Base-by-base conservation (phyloP, 352 stramenopile species). In the Lagenidium giganteum region DNA sequence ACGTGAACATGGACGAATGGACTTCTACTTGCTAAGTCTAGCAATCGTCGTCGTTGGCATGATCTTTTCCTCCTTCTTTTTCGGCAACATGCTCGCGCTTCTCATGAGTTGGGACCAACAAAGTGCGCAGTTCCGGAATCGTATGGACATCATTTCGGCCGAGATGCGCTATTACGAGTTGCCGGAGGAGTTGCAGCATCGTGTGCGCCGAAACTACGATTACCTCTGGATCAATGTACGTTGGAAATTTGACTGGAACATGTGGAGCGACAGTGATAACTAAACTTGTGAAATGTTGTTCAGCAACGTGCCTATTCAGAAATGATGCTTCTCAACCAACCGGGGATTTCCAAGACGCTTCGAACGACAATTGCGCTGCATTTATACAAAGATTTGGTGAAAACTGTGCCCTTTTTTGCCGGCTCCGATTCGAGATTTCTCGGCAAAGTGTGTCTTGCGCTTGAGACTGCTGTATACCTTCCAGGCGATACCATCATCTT, bases 221-320 rank as follows among this genome's bases (percentile, higher is more conserved):
- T 85, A 85, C 56, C 63, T 85, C 22, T 85, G 72, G 72, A 78
- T 85, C 42, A 85, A 85, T 25, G 67, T 80, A 60, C n/a, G 64
- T 63, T 11, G n/a, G n/a, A n/a, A n/a, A n/a, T n/a, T n/a, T n/a
- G n/a, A n/a, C n/a, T n/a, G n/a, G n/a, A n/a, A n/a, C n/a, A n/a
- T n/a, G n/a, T n/a, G n/a, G n/a, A n/a, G n/a, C n/a, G n/a, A n/a
- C n/a, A n/a, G n/a, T n/a, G n/a, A n/a, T n/a, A n/a, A n/a, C n/a
- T n/a, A n/a, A n/a, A n/a, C n/a, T n/a, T n/a, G n/a, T n/a, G n/a
- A n/a, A n/a, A n/a, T n/a, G n/a, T n/a, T n/a, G n/a, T n/a, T n/a
- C n/a, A 83, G 67, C 72, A 85, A 78, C 72, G 72, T 16, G 72
- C 72, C 26, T 85, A 85, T 47, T 85, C 72, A 21, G 72, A 85